Conservation (phyloP, 1,284 basidiomycete genomes). For the Rhodotorula sp. region DNA sequence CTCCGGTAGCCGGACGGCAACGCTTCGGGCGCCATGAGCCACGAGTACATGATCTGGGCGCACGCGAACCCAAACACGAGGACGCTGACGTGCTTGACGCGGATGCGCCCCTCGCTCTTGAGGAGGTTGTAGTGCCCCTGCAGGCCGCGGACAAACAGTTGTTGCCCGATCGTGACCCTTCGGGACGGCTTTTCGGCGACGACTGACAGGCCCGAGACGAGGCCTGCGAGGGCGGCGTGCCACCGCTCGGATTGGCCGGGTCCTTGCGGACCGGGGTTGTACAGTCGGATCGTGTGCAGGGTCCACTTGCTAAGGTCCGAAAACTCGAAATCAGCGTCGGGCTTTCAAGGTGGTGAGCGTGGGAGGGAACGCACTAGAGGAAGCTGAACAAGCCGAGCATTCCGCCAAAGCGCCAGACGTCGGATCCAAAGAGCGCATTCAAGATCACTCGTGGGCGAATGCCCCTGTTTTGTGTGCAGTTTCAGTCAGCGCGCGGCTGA, state of each 20-base stretch:
- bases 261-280: conserved; percentile 60
- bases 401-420: conserved; percentile 74
- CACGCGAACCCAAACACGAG: conserved; percentile 80
- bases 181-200: conserved; percentile 73
- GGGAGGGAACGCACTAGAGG: conserved; percentile 29
- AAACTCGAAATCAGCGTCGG: neutral
- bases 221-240: conserved; percentile 85
- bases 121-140: conserved; percentile 79
- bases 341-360: neutral
- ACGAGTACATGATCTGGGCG: conserved; percentile 84
- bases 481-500: neutral
- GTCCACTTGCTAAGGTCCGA: conserved; percentile 62
- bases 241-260: conserved; percentile 60
- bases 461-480: conserved; percentile 48
- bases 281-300: conserved; percentile 75
- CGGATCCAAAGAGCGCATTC: conserved; percentile 73
- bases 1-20: conserved; percentile 70
- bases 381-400: conserved; percentile 66
- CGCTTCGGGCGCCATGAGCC: conserved; percentile 72
- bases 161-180: conserved; percentile 76
- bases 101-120: conserved; percentile 60
- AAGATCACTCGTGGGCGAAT: conserved; percentile 63
- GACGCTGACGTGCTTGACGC: conserved; percentile 79
- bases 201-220: conserved; percentile 71
- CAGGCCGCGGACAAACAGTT: conserved; percentile 82